Base-by-base conservation (phyloP, 148 eudicot species). In the Chenopodium suecicum region DNA sequence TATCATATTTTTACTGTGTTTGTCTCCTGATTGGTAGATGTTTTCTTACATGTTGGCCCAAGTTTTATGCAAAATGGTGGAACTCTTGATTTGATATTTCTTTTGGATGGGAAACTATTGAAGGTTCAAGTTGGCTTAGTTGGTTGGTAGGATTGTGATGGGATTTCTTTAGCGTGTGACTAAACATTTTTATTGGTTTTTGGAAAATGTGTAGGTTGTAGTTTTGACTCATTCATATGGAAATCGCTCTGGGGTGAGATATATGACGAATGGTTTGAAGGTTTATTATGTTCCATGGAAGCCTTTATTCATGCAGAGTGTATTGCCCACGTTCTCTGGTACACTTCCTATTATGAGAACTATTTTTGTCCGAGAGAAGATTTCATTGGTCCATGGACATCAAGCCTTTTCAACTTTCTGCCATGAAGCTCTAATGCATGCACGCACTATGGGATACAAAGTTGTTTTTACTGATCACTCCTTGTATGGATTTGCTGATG, bases 331-430 rank as follows among this genome's bases (percentile, higher is more conserved):
- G 10, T 86, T 95, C 82, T 92, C 87, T 66, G 99, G 98, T 16
- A 93, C 99, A 70, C 93, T 95, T 85, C 94, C 99, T 46, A 93
- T 95, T 70, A 82, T 90, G 71, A 88, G 99, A 79, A 94, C 92
- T 25, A 94, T 95, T 74, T 87, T 95, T 66, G 89, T 93, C 64
- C 91, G 98, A 71, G 98, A 95, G 85, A 92, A 81, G 77, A 95
- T 95, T 83, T 88, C 99, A 0, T 81, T 95, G 84, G 98, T 95
- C 75, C 99, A 95, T 84, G 99, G 99, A 66, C 99, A 95, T 83
- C 99, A 95, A 89, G 98, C 99, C 82, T 95, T 95, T 83, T 95
- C 99, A 80, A 95, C 99, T 84, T 91, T 95, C 13, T 95, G 99
- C 77, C 97, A 95, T 80, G 99, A 95, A 89, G 98, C 98, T 85